These are phyloP conservation scores for Medicago lupulina DNA, from an alignment of 306 rosid genomes.

Conservation along the genomic window DNA sequence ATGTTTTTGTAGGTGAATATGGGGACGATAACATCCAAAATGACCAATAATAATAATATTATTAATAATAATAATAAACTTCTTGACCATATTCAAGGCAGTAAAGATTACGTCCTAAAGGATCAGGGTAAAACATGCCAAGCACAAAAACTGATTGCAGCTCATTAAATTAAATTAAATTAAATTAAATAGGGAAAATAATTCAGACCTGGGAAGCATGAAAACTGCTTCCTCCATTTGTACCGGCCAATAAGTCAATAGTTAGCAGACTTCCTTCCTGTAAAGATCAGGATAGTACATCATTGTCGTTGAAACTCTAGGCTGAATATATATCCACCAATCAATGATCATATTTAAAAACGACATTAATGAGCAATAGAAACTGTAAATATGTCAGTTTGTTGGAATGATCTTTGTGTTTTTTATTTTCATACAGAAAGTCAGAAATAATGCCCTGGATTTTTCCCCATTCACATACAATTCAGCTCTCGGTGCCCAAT, in stretches of 20 bases:
- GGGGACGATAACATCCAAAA: conserved; percentile 25
- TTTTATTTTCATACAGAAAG: not conserved
- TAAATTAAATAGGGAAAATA: conserved; percentile 20
- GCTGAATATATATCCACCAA: conserved; percentile 10
- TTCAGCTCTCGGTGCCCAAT: not conserved
- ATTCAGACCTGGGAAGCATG: conserved; percentile 80
- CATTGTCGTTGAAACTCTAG: conserved; percentile 27
- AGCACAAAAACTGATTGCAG: conserved; percentile 30
- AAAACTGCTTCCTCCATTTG: conserved; percentile 70
- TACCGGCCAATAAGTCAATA: conserved; percentile 73
- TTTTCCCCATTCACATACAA: not conserved
- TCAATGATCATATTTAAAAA: conserved; percentile 20
- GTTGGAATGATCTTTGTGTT: not conserved
- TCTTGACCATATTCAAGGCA: conserved; percentile 35
- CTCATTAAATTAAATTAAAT: conserved; percentile 36
- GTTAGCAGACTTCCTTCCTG: conserved; percentile 79
- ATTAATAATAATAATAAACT: conserved; percentile 1
- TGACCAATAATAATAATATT: conserved; percentile 27
- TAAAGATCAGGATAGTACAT: conserved; percentile 46
- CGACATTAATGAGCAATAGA: conserved; percentile 9
- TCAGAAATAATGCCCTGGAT: not conserved
- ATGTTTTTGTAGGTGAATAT: not conserved
- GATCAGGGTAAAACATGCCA: conserved; percentile 33
- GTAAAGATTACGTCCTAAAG: conserved; percentile 31
- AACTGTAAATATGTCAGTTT: conserved; percentile 19